Evolutionary conservation across 192 early-diverging fungal genomes (phyloP), one percentile per base, ranked within the genome.

Genomic region (Entrophospora sp.): DNA sequence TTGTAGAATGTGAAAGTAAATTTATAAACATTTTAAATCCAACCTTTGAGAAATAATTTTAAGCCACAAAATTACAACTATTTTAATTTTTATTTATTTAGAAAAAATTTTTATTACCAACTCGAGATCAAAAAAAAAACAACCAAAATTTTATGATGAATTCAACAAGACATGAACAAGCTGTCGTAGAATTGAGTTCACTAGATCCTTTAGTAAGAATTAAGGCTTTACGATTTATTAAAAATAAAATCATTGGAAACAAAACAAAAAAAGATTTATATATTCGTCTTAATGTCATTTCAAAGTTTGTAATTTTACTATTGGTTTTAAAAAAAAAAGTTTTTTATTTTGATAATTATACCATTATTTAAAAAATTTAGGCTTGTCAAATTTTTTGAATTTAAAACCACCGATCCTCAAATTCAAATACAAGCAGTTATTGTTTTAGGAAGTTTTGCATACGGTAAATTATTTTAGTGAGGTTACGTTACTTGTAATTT

Each of bases 201-300:
- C 27, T 16, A 20, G 80, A 84, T 34, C 65, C 75, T 4, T 36
- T 59, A 24, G 73, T 76, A n/a, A 73, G 73, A 37, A 67, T 82
- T 14, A 79, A 73, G 55, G 79, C 82, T 20, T 63, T 84, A 10
- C 84, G 88, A 14, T 86, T 84, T 69, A 90, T 93, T 68, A 93
- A 90, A 71, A 93, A 93, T 61, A 74, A 80, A 43, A 80, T 90
- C 45, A 93, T 93, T 72, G 91, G 91, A 51, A 91, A 90, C 67
- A 80, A 77, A 51, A 87, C 87, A 16, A 90, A 90, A 66, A 93
- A 93, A 75, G 81, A 83, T 43, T 74, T 88, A 25, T 92, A 89
- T 55, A 77, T 84, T 36, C 66, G 78, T 34, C 73, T 84, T 18
- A 83, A 83, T 30, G 73, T 88, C 31, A 76, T 86, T 28, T 72